Evolutionary conservation across 768 basidiomycete genomes (phyloP).

Genomic region (Termitomyces sp.): DNA sequence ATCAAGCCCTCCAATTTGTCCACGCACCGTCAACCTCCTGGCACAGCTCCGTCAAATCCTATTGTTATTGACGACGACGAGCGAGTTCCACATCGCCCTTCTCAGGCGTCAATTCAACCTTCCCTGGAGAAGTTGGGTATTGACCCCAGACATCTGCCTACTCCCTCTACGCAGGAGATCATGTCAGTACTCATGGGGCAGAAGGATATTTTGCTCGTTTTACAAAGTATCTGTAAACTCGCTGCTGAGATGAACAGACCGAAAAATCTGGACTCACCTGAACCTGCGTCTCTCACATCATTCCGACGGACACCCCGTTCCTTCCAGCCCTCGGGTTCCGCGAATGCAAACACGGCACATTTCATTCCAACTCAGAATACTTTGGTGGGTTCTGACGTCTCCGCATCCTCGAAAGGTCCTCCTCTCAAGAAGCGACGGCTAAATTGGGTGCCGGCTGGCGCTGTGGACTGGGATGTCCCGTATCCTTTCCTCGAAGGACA

Average conservation of each 20-base stretch:
- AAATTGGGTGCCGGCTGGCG: slow-evolving; percentile 69
- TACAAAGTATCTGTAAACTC: slow-evolving; percentile 57
- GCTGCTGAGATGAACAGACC: slow-evolving; percentile 32
- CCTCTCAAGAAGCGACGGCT: slow-evolving; percentile 58
- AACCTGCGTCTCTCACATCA: slow-evolving; percentile 6
- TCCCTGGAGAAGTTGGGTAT: slow-evolving; percentile 29
- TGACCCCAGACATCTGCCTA: slow-evolving; percentile 37
- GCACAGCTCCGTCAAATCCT: slow-evolving; percentile 54
- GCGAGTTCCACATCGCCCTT: slow-evolving; percentile 23
- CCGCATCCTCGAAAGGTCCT: slow-evolving; percentile 12
- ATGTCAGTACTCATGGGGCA: slow-evolving; percentile 54
- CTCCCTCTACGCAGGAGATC: slow-evolving; percentile 53
- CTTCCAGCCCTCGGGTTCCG: slow-evolving; percentile 1
- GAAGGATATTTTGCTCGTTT: slow-evolving; percentile 60
- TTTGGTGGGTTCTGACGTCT: background rate
- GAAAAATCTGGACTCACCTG: background rate
- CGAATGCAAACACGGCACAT: background rate
- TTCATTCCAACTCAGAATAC: background rate
- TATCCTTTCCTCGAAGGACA: slow-evolving; percentile 72
- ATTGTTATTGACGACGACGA: slow-evolving; percentile 65
- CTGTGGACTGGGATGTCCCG: slow-evolving; percentile 77
- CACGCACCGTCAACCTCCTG: slow-evolving; percentile 34
- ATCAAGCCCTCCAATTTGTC: slow-evolving; percentile 53
- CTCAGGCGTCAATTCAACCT: slow-evolving; percentile 12
- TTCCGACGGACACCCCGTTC: slow-evolving; percentile 9